Evolutionary conservation across 805 yeast species (phyloP), one percentile per base, ranked within the genome.

Genomic region (Blastobotrys robertii): DNA sequence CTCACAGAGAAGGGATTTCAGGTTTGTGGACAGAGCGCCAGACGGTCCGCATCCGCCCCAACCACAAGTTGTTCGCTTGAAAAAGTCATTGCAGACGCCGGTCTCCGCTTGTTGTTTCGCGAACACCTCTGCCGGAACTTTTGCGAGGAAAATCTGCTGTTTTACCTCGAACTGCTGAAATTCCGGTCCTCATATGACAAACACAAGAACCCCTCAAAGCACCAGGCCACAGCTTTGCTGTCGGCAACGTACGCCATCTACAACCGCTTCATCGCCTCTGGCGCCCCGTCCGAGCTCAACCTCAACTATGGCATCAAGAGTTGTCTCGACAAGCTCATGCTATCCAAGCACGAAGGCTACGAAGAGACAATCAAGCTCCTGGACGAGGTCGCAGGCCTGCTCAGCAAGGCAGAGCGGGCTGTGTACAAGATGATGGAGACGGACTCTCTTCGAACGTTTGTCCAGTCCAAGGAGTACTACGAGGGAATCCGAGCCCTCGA

Each of bases 141-240:
- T 43, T 85, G 94, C 55, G 73, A 72, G 2, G 96, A 86, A 55
- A 86, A 84, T 52, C 58, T 84, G n/a, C 79, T 80, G 48, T 85
- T 81, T 2, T 84, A 76, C 56, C 60, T 72, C 41, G 83, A 77
- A 45, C 69, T 84, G 39, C 66, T 66, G 38, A 70, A 70, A 39
- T 73, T 79, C 46, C 31, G 29, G 40, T 8, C 30, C 9, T 30
- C 22, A 38, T 19, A 12, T 22, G 29, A 37, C 29, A 37, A 29
- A 22, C 25, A 19, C 32, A 34, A 19, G 37, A 16, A 19, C 6
- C 25, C 25, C 25, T 4, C 25, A 9, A 34, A 29, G 12, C 56
- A 56, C 34, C 61, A 76, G 19, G 67, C 77, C 2, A 73, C 71
- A 42, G 76, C 72, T 40, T 76, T 85, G 49, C 57, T 80, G 10